These are phyloP conservation scores for Calonectria fujianensis DNA, from an alignment of 2,329 filamentous ascomycete species.

Conservation along the genomic window DNA sequence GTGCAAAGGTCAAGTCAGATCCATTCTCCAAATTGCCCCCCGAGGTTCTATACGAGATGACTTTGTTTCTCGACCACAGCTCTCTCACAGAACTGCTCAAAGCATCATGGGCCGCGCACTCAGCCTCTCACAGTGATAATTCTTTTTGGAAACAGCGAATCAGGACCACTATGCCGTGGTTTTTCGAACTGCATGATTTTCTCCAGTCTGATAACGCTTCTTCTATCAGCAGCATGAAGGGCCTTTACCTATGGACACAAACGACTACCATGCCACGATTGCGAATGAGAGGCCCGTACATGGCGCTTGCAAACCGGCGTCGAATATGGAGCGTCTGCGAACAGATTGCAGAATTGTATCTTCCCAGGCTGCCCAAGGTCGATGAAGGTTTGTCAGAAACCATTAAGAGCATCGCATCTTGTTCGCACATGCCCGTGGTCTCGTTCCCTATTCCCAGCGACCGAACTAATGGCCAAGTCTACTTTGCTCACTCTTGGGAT, in stretches of 20 bases:
- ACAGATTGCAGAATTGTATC: conserved; percentile 6
- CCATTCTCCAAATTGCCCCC: conserved; percentile 4
- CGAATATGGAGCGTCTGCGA: conserved; percentile 29
- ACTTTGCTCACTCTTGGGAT: conserved; percentile 17
- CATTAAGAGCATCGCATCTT: neutral
- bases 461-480: neutral
- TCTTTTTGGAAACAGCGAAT: conserved; percentile 19
- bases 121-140: conserved; percentile 1
- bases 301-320: conserved; percentile 27
- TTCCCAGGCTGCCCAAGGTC: conserved; percentile 7
- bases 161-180: conserved; percentile 22
- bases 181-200: conserved; percentile 9
- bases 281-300: conserved; percentile 8
- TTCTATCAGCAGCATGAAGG: neutral
- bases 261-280: conserved; percentile 1
- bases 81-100: neutral
- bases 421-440: conserved; percentile 10
- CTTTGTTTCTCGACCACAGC: neutral
- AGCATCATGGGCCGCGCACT: conserved; percentile 27
- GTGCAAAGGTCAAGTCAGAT: neutral
- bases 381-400: neutral
- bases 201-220: neutral
- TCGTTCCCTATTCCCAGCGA: neutral
- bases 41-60: neutral
- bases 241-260: conserved; percentile 10